Percentiles rank a stretch among this genome's conserved stretches.
Conservation (phyloP, 495 filamentous ascomycete species). For the Usnea hakonensis region DNA sequence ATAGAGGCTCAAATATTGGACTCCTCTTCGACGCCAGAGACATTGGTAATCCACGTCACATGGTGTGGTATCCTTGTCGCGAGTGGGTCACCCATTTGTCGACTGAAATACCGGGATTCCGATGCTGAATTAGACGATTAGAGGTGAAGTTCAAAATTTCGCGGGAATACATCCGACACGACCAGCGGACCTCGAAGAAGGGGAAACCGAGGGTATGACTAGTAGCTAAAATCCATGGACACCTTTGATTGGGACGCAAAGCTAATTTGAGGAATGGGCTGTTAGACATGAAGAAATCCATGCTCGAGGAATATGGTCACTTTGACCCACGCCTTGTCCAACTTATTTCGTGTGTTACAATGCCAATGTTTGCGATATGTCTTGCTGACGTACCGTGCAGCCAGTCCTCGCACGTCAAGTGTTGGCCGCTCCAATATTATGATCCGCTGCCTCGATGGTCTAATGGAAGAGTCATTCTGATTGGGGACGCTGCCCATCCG, state of each 20-base stretch:
- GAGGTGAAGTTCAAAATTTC: slow-evolving; percentile 37
- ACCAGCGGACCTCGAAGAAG: slow-evolving; percentile 18
- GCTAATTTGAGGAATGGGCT: neutral
- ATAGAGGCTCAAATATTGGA: slow-evolving; percentile 20
- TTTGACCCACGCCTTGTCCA: slow-evolving; percentile 24
- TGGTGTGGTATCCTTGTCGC: slow-evolving; percentile 42
- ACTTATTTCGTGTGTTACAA: slow-evolving; percentile 15
- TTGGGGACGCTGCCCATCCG: slow-evolving; percentile 45
- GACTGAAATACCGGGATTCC: neutral
- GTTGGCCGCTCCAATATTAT: slow-evolving; percentile 42
- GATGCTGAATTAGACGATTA: slow-evolving; percentile 7
- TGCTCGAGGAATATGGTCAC: slow-evolving; percentile 22
- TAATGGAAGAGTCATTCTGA: slow-evolving; percentile 35
- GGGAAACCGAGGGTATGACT: slow-evolving; percentile 23
- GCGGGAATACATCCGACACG: slow-evolving; percentile 34
- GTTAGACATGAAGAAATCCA: slow-evolving; percentile 6
- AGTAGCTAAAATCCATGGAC: neutral
- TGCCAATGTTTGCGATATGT: neutral
- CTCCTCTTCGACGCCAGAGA: slow-evolving; percentile 20
- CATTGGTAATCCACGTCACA: slow-evolving; percentile 22
- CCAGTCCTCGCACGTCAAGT: slow-evolving; percentile 38
- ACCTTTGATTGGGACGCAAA: neutral
- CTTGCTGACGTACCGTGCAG: slow-evolving; percentile 6
- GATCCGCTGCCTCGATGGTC: slow-evolving; percentile 31
- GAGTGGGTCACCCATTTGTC: slow-evolving; percentile 18